A percentile compares a stretch with the other conserved stretches of the same genome.
Evolutionary conservation across 495 filamentous ascomycete species (phyloP).

Genomic region (Penicillium taxi): DNA sequence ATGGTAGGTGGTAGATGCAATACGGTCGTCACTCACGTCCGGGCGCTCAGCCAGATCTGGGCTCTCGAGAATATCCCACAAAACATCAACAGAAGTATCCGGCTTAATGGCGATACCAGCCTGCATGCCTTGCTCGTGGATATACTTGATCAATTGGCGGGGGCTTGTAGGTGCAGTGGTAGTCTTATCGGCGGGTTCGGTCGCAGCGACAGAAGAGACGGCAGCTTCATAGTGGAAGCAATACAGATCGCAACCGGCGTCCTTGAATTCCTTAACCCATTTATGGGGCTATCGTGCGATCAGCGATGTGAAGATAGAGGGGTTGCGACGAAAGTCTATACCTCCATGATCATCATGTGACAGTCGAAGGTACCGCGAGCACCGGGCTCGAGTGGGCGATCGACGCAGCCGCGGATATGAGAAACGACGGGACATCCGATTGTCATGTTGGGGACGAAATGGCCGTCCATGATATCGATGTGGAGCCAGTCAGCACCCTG

Average conservation of each 20-base stretch:
- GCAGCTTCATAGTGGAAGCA: constrained; percentile 99
- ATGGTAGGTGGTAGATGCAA: background rate
- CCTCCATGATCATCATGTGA: constrained; percentile 99
- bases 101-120: constrained; percentile 96
- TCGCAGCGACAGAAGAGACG: constrained; percentile 70
- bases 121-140: constrained; percentile 81
- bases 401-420: constrained; percentile 81
- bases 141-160: constrained; percentile 76
- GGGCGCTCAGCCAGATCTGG: constrained; percentile 65
- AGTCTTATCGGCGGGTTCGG: constrained; percentile 59
- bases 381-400: constrained; percentile 45
- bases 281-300: constrained; percentile 93
- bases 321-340: constrained; percentile 20
- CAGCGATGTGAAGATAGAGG: too few relatives aligned
- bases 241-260: constrained; percentile 93
- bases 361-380: constrained; percentile 94
- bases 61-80: constrained; percentile 80
- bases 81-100: constrained; percentile 76
- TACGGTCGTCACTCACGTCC: constrained; percentile 57
- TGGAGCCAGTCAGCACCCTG: constrained; percentile 73
- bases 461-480: constrained; percentile 89
- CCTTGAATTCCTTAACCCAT: constrained; percentile 92
- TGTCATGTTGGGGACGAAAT: constrained; percentile 98
- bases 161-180: constrained; percentile 63
- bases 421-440: constrained; percentile 92